A percentile compares a stretch with the other conserved stretches of the same genome.
Evolutionary conservation across 805 yeast genomes (phyloP).

Genomic region (Teunomyces atbi): DNA sequence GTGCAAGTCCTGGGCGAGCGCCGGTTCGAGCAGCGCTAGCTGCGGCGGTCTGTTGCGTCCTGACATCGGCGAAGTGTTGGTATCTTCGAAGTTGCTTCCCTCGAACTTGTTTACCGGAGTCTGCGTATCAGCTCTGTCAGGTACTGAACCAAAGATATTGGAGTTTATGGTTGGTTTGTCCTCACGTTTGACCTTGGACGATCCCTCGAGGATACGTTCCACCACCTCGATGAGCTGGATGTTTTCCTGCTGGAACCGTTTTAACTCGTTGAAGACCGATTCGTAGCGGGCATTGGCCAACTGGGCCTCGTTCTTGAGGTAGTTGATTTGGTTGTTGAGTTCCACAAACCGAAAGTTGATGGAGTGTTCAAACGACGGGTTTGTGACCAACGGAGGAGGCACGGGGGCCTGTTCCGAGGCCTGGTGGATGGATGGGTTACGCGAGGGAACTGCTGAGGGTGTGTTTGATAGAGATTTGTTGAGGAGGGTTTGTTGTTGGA

Average conservation of each 20-base stretch:
- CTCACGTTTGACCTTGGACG: slow-evolving; percentile 2
- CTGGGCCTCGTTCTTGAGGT: slow-evolving; percentile 42
- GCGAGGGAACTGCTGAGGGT: neutral
- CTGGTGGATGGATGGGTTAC: neutral
- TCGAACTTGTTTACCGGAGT: slow-evolving; percentile 18
- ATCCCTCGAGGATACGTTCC: slow-evolving; percentile 21
- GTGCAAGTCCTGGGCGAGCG: slow-evolving; percentile 7
- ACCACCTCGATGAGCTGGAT: slow-evolving; percentile 50
- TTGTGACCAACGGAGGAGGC: slow-evolving; percentile 11
- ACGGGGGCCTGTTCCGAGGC: neutral
- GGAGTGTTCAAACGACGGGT: slow-evolving; percentile 17
- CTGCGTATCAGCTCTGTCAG: slow-evolving; percentile 23
- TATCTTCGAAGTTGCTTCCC: slow-evolving; percentile 8
- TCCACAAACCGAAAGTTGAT: slow-evolving; percentile 32
- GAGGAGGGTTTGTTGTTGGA: slow-evolving; percentile 2
- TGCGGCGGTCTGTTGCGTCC: slow-evolving; percentile 4
- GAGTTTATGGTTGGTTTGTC: slow-evolving; percentile 9
- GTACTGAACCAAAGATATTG: slow-evolving; percentile 11
- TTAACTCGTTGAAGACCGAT: slow-evolving; percentile 45
- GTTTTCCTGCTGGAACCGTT: slow-evolving; percentile 51
- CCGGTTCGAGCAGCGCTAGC: neutral
- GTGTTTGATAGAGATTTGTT: neutral
- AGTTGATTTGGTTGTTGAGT: slow-evolving; percentile 34
- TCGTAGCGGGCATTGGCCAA: slow-evolving; percentile 47
- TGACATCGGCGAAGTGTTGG: slow-evolving; percentile 16